phyloP scores from a whole-genome alignment of 1,139 yeast species.

The Komagataea norvegica region DNA sequence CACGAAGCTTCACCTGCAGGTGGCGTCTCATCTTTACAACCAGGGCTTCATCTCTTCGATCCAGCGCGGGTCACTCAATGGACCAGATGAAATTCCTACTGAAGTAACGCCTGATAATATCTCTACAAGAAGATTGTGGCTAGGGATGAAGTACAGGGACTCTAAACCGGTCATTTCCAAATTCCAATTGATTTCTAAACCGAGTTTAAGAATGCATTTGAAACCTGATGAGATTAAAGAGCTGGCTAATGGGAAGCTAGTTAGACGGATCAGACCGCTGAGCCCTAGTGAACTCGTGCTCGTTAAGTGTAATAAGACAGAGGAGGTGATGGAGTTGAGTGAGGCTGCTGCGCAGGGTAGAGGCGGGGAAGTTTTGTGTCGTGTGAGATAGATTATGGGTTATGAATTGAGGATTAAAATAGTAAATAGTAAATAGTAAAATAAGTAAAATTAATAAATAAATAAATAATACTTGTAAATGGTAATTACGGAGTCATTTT shows the following conservation, averaged over 20 bases:
- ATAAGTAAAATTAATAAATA: too few species aligned
- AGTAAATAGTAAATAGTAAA: too few species aligned
- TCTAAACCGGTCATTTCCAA: slow-evolving; percentile 71
- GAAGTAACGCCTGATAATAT: slow-evolving; percentile 89
- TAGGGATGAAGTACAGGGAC: slow-evolving; percentile 83
- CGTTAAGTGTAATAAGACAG: slow-evolving; percentile 43
- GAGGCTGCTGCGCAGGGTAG: slow-evolving; percentile 77
- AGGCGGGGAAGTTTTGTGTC: slow-evolving; percentile 77
- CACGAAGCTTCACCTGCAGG: slow-evolving; percentile 74
- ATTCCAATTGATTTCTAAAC: slow-evolving; percentile 75
- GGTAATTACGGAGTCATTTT: too few species aligned
- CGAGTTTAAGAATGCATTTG: slow-evolving; percentile 71
- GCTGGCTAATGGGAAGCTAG: slow-evolving; percentile 71
- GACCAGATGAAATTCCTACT: slow-evolving; percentile 72
- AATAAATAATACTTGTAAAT: slow-evolving; percentile 8
- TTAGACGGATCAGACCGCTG: slow-evolving; percentile 72
- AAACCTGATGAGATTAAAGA: slow-evolving; percentile 60
- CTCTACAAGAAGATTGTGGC: slow-evolving; percentile 84
- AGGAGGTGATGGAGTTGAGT: slow-evolving; percentile 64
- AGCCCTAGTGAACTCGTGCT: slow-evolving; percentile 90
- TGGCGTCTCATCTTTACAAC: slow-evolving; percentile 78
- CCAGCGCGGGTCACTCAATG: slow-evolving; percentile 83
- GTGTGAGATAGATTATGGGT: slow-evolving; percentile 53
- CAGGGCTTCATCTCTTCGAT: slow-evolving; percentile 86
- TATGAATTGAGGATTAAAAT: too few species aligned